phyloP scores from a whole-genome alignment of 179 eudicot species.

The Drosera spatulata region DNA sequence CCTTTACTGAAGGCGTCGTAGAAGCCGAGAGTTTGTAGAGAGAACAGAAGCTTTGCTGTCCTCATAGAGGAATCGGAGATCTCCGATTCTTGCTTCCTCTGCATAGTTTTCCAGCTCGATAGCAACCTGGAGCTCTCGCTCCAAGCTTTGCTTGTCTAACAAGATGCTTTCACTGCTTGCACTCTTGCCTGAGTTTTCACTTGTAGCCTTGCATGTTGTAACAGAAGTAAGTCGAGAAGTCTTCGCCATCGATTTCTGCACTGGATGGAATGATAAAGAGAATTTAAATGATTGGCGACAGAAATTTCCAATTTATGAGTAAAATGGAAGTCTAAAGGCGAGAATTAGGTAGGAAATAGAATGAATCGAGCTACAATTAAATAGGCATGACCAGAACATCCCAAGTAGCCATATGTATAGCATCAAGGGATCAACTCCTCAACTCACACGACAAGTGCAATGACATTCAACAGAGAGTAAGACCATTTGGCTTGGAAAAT shows the following conservation, averaged over 20 bases:
- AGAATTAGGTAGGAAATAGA: too few species aligned
- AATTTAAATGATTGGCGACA: too few species aligned
- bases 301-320: too few species aligned
- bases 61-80: conserved; percentile 58
- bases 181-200: conserved; percentile 49
- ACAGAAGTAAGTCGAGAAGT: conserved; percentile 16
- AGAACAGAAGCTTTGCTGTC: conserved; percentile 74
- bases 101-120: conserved; percentile 72
- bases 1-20: conserved; percentile 82
- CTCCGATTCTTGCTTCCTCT: conserved; percentile 92
- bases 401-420: too few species aligned
- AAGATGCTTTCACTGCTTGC: conserved; percentile 69
- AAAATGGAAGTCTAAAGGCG: too few species aligned
- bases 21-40: conserved; percentile 65
- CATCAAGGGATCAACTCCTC: too few species aligned
- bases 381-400: too few species aligned
- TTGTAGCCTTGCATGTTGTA: conserved; percentile 49
- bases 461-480: too few species aligned
- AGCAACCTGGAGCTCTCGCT: conserved; percentile 26
- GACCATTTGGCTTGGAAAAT: too few species aligned
- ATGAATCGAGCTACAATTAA: too few species aligned
- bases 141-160: conserved; percentile 32
- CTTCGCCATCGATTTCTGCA: conserved; percentile 39
- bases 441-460: too few species aligned
- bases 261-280: conserved; percentile 35